These are phyloP conservation scores for Cyclostephanos invisitatus DNA, from an alignment of 108 stramenopile genomes.

Conservation along the genomic window DNA sequence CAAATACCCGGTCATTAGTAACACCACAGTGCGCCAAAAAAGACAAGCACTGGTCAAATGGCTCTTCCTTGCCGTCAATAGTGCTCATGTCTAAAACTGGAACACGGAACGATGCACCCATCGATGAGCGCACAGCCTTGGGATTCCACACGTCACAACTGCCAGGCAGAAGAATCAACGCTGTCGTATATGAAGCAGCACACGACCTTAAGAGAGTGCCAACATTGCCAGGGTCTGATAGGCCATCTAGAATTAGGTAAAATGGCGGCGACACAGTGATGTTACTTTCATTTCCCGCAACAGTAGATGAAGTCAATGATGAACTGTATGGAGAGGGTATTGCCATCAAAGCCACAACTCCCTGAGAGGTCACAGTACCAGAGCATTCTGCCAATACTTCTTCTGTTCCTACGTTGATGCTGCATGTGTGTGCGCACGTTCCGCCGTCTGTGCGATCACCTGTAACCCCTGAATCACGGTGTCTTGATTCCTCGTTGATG, in stretches of 20 bases:
- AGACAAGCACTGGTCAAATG: conserved; percentile 23
- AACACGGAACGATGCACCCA: conserved; percentile 83
- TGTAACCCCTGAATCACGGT: conserved; percentile 18
- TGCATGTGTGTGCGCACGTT: conserved; percentile 9
- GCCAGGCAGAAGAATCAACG: conserved; percentile 68
- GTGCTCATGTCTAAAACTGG: conserved; percentile 52
- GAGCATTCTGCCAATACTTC: conserved; percentile 62
- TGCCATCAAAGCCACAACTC: conserved; percentile 74
- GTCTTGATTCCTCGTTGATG: conserved; percentile 31
- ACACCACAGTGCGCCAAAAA: conserved; percentile 50
- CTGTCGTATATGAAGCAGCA: conserved; percentile 68
- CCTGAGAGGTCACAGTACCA: conserved; percentile 81
- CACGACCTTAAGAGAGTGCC: conserved; percentile 77
- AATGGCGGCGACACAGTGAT: conserved; percentile 37
- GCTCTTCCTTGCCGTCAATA: conserved; percentile 19
- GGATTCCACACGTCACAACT: conserved; percentile 88
- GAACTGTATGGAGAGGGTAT: conserved; percentile 55
- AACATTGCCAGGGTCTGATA: conserved; percentile 89
- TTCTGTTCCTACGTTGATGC: conserved; percentile 55
- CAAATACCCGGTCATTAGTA: conserved; percentile 49
- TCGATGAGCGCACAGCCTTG: conserved; percentile 78
- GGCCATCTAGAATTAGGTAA: conserved; percentile 79
- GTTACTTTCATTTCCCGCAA: not conserved
- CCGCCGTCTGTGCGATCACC: not conserved
- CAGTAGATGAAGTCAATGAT: conserved; percentile 3